Base-by-base conservation (phyloP, 352 stramenopile genomes). In the Globisporangium camurandrum region DNA sequence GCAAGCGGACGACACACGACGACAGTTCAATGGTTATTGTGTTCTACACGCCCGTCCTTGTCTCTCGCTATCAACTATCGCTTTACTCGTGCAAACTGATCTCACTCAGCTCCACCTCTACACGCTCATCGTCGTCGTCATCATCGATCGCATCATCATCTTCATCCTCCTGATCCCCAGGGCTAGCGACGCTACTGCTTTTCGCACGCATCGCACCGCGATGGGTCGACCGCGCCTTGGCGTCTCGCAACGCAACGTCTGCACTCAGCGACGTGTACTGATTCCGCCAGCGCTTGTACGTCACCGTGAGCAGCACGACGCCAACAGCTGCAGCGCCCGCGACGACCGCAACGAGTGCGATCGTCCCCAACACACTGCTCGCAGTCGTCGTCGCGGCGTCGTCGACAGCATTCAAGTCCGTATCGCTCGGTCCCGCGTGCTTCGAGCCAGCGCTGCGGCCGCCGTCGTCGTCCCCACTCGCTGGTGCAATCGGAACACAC, bases 241-340 rank as follows among this genome's bases (percentile, higher is more conserved):
- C 26, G 20, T 19, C 36, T 33, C n/a, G 48, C 27, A 45, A 17
- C 30, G 30, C 46, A 17, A 34, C 37, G 16, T 61, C 49, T n/a
- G 38, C 48, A 28, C 65, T 66, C n/a, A 84, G 58, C 14, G 69
- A 74, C 23, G 62, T 71, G 40, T 84, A 84, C 50, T 84, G 60
- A 54, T 80, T 81, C 20, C 69, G 66, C 71, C 69, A 80, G 19
- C 69, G 55, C 47, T 81, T 84, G 45, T 67, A 59, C 33, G 72
- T 36, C 1, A 57, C 38, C 3, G 72, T 55, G 16, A 79, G 57
- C 46, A 79, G 46, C 39, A 75, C 52, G 1, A 42, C 40, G 10
- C 59, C 51, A 20, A 78, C 59, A 17, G 62, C 51, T 28, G 65
- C 57, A 30, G 67, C 75, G 8, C 51, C 55, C 3, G 59, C 45